Percentiles rank a stretch among this genome's conserved stretches.
Evolutionary conservation across 2,329 filamentous ascomycete genomes (phyloP).

Genomic region (Paecilomyces niveus): DNA sequence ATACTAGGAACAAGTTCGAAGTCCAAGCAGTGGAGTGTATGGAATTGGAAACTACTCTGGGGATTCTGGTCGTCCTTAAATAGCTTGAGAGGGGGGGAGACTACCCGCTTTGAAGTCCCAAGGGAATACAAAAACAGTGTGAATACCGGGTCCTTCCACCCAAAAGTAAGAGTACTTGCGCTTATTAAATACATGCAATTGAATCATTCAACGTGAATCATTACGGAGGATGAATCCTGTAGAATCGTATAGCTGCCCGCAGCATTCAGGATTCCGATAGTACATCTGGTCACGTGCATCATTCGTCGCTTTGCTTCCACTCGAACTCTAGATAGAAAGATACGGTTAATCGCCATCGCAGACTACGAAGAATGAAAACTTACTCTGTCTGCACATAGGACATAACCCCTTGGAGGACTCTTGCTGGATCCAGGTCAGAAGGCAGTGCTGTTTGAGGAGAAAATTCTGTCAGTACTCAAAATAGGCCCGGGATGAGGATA

Average conservation of each 20-base stretch:
- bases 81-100: no score
- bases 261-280: background rate
- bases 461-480: conserved; percentile 2
- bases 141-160: no score
- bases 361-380: conserved; percentile 14
- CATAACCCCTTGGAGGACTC: conserved; percentile 90
- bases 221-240: background rate
- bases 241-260: background rate
- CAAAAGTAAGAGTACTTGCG: no score
- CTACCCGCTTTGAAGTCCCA: no score
- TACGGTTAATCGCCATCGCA: conserved; percentile 9
- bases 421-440: conserved; percentile 80
- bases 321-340: conserved; percentile 40
- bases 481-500: conserved; percentile 4
- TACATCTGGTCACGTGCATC: conserved; percentile 1
- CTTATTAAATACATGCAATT: no score
- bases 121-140: no score
- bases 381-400: conserved; percentile 96
- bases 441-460: conserved; percentile 65
- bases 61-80: no score
- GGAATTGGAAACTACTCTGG: no score
- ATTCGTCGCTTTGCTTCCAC: conserved; percentile 41
- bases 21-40: no score
- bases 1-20: no score
- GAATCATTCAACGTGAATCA: background rate